Base-by-base conservation (phyloP, 306 rosid genomes). In the Betula pendula region DNA sequence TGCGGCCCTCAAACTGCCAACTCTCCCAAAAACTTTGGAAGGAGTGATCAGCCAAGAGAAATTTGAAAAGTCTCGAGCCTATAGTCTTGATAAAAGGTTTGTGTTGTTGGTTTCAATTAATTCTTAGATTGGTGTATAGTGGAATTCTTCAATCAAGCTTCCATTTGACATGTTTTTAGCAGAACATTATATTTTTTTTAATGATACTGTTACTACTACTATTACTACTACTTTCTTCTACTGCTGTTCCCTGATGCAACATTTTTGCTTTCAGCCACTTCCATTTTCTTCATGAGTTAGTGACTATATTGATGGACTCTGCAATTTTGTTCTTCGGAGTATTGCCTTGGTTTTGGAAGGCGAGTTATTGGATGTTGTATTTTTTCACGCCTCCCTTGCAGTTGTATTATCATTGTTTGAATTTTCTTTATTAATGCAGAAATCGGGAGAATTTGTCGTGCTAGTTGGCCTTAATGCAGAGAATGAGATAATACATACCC, bases 271-370 rank as follows among this genome's bases (percentile, higher is more conserved):
- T 70, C 97, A 95, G 98, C 87, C 75, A 84, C 84, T 95, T 95
- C 74, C 97, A 89, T 87, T 95, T 95, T 82, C 71, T 92, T 87
- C 98, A 95, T 6, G 96, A 87, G 87, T 88, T 92, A 49, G 96
- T 95, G 75, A 87, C 97, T 53, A 95, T 95, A 70, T 72, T 92
- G 86, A 89, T 90, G 90, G 96, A 90, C 74, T 90, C 96, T 60
- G 80, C 97, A 76, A 89, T 95, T 79, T 85, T 95, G 84, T 88
- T 85, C 77, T 89, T 75, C 68, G 86, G 96, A 52, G 86, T 90
- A 52, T 83, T 95, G 84, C 98, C 98, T 79, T 95, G 95, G 97
- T 82, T 95, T 83, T 95, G 98, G 98, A 92, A 92, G 97, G 98
- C 92, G 77, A 83, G 87, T 70, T n/a, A 75, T 80, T 84, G 69